These are phyloP conservation scores for Geotrichum aggregatum DNA, from an alignment of 1,139 yeast genomes.

Conservation along the genomic window DNA sequence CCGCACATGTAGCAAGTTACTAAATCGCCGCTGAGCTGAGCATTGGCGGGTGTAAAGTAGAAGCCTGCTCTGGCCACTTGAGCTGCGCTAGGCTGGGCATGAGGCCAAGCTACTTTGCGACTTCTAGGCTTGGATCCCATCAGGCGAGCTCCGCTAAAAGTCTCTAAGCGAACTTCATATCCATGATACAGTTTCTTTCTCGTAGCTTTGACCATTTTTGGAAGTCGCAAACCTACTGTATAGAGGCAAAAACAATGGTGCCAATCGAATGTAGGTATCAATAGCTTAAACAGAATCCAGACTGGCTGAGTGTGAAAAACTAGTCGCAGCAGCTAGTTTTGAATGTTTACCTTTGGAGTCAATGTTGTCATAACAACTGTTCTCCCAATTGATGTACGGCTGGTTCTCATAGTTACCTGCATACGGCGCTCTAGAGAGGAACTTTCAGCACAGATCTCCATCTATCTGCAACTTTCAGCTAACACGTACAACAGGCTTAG, in stretches of 20 bases:
- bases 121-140: conserved; percentile 28
- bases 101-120: conserved; percentile 35
- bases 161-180: conserved; percentile 30
- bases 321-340: background rate
- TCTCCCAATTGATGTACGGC: background rate
- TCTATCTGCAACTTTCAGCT: background rate
- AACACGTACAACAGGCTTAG: background rate
- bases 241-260: background rate
- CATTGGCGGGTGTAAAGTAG: conserved; percentile 49
- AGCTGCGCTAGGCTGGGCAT: conserved; percentile 30
- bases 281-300: too few relatives aligned
- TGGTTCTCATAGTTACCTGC: background rate
- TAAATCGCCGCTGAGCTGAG: conserved; percentile 41
- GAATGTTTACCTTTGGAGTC: background rate
- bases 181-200: conserved; percentile 22
- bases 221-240: background rate
- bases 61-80: conserved; percentile 64
- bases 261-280: background rate
- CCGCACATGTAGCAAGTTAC: conserved; percentile 64
- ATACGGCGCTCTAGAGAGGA: background rate
- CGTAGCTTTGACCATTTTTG: conserved; percentile 11
- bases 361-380: background rate
- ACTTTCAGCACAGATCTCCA: background rate
- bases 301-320: background rate
- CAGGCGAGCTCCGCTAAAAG: conserved; percentile 29